Base-by-base conservation (phyloP, 345 rosid species). In the Arabidopsis thaliana region DNA sequence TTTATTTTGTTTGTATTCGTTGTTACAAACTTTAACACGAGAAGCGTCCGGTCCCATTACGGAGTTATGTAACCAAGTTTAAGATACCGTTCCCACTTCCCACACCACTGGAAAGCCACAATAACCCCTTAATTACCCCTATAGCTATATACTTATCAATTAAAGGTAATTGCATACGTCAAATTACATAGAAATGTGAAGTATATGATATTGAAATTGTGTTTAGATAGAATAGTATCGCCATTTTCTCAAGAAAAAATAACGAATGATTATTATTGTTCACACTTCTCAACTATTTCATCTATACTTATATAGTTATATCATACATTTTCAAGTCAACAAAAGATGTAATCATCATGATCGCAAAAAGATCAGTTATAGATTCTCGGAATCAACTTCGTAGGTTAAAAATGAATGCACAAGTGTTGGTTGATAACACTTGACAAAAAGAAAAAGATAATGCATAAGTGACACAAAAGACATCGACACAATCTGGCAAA, bases 11-110 rank as follows among this genome's bases (percentile, higher is more conserved):
- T 52, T 25, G 36, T 30, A 38, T 28, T 12, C 7, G 34, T 20
- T 57, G 24, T 30, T 14, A 44, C 45, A 59, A 59, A 30, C 62
- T 59, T 38, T 0, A 75, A 58, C 52, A 2, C 8, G 11, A 46
- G 16, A 13, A 48, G 67, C 20, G 30, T 67, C 55, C 73, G 73
- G 68, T 50, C 59, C 59, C 45, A 58, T 8, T 59, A 75, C 79
- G 79, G 67, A 67, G 79, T 75, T 67, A 50, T 49, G 73, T 67
- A 75, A 20, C 79, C 73, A 67, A 75, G 79, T 66, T 49, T 59
- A n/a, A 67, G 73, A 67, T 37, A 48, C 13, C 60, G 14, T 75
- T 51, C 46, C 45, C 14, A 41, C 11, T 59, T 67, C 68, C 73
- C 67, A 74, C 72, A 45, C 20, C 44, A 66, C 59, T 58, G 24